A percentile compares a stretch with the other conserved stretches of the same genome.
These are phyloP conservation scores for Hypsizygus marmoreus DNA, from an alignment of 768 basidiomycete genomes.

Conservation along the genomic window DNA sequence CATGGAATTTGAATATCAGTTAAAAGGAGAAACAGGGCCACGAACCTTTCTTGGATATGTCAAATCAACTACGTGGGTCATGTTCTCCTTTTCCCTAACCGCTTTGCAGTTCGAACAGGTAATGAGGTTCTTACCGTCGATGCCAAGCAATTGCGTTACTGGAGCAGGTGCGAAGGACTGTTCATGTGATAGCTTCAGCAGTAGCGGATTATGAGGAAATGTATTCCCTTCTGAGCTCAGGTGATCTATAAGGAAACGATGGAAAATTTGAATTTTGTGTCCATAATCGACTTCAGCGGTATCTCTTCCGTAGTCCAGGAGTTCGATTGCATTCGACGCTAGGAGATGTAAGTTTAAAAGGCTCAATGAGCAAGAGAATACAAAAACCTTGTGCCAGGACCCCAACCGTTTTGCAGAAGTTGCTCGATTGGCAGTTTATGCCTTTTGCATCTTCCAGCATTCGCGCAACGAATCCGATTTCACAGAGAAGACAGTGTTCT, in stretches of 20 bases:
- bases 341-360: background rate
- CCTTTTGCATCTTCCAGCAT: constrained; percentile 97
- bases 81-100: constrained; percentile 70
- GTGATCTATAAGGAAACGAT: constrained; percentile 89
- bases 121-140: constrained; percentile 75
- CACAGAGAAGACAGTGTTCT: constrained; percentile 94
- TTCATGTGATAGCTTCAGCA: constrained; percentile 35
- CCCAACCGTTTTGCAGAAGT: constrained; percentile 94
- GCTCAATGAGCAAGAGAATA: constrained; percentile 1
- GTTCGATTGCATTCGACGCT: constrained; percentile 80
- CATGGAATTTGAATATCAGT: constrained; percentile 21
- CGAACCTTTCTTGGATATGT: constrained; percentile 82
- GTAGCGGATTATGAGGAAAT: constrained; percentile 57
- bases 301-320: constrained; percentile 87
- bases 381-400: constrained; percentile 79
- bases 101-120: constrained; percentile 76
- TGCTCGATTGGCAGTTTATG: constrained; percentile 93
- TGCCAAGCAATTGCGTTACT: constrained; percentile 82
- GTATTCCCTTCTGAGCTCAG: constrained; percentile 73
- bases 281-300: constrained; percentile 74
- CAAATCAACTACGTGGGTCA: constrained; percentile 85
- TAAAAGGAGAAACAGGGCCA: constrained; percentile 5
- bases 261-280: constrained; percentile 91
- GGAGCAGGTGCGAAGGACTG: constrained; percentile 57
- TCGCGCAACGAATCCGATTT: constrained; percentile 89